Evolutionary conservation across 768 basidiomycete genomes (phyloP).

Genomic region (Amanita brunnescens): DNA sequence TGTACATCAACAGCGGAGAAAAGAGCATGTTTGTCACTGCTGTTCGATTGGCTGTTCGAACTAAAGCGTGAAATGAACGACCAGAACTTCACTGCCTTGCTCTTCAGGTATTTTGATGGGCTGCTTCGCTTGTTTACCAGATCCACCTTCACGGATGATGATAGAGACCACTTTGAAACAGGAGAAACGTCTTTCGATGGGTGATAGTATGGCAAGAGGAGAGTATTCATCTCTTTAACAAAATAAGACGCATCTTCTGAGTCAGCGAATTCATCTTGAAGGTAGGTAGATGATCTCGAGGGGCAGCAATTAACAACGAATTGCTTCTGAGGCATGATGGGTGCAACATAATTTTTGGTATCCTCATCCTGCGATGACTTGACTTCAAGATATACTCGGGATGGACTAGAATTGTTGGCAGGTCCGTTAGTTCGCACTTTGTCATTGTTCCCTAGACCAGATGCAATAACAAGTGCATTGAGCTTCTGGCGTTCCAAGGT

Average conservation of each 20-base stretch:
- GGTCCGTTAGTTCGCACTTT: not conserved
- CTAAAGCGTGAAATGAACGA: constrained; percentile 5
- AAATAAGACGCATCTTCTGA: constrained; percentile 7
- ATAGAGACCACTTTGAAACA: constrained; percentile 7
- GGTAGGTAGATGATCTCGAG: not conserved
- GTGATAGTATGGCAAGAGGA: constrained; percentile 2
- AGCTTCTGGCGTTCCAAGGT: constrained; percentile 4
- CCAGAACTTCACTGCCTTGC: not conserved
- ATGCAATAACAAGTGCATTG: constrained; percentile 7
- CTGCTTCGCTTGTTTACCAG: not conserved
- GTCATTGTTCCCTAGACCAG: constrained; percentile 1
- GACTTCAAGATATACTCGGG: not conserved
- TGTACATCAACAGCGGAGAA: not conserved
- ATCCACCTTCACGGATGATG: constrained; percentile 5
- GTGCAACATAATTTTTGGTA: not conserved
- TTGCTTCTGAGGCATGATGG: not conserved
- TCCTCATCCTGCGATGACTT: not conserved
- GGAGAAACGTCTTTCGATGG: not conserved
- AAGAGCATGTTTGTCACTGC: not conserved
- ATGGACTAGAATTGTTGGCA: not conserved
- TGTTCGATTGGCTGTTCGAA: not conserved
- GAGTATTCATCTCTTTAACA: constrained; percentile 2
- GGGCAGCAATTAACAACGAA: not conserved
- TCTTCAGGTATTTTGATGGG: constrained; percentile 1
- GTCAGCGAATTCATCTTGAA: constrained; percentile 3